A percentile compares a stretch with the other conserved stretches of the same genome.
Evolutionary conservation across 2,329 filamentous ascomycete species (phyloP).

Genomic region (Parastagonospora avenae): DNA sequence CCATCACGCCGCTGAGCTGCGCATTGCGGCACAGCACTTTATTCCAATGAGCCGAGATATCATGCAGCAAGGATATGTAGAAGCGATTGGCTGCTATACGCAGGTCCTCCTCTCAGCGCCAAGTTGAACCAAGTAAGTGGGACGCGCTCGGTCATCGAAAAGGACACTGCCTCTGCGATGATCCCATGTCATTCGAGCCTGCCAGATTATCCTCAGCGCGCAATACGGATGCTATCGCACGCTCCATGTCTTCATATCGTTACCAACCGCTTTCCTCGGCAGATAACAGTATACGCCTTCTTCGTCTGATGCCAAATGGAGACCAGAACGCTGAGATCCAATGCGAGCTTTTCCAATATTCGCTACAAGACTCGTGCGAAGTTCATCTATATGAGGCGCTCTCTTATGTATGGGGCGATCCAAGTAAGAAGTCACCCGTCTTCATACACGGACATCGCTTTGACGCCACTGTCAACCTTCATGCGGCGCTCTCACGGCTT

Average conservation of each 20-base stretch:
- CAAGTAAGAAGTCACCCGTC: slow-evolving; percentile 1
- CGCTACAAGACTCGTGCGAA: not conserved
- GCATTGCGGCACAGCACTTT: too few relatives aligned
- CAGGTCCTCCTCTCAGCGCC: too few relatives aligned
- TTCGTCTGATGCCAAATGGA: slow-evolving; percentile 3
- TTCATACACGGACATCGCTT: slow-evolving; percentile 6
- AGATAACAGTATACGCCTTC: slow-evolving; percentile 12
- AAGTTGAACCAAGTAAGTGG: too few relatives aligned
- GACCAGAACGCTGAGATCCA: not conserved
- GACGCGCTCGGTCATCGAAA: too few relatives aligned
- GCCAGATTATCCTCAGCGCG: too few relatives aligned
- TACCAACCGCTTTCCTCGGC: slow-evolving; percentile 3
- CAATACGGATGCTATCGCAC: too few relatives aligned
- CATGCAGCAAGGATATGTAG: too few relatives aligned
- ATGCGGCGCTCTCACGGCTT: slow-evolving; percentile 8
- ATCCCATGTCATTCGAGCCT: too few relatives aligned
- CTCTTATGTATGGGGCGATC: slow-evolving; percentile 6
- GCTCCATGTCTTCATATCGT: slow-evolving; percentile 2
- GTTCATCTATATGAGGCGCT: slow-evolving; percentile 1
- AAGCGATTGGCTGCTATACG: too few relatives aligned
- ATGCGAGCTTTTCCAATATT: slow-evolving; percentile 5
- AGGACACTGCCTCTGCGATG: too few relatives aligned
- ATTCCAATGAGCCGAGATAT: too few relatives aligned
- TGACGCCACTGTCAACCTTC: slow-evolving; percentile 9
- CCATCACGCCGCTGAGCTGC: too few relatives aligned